Base-by-base conservation (phyloP, 2,329 filamentous ascomycete genomes). In the Alternaria metachromatica region DNA sequence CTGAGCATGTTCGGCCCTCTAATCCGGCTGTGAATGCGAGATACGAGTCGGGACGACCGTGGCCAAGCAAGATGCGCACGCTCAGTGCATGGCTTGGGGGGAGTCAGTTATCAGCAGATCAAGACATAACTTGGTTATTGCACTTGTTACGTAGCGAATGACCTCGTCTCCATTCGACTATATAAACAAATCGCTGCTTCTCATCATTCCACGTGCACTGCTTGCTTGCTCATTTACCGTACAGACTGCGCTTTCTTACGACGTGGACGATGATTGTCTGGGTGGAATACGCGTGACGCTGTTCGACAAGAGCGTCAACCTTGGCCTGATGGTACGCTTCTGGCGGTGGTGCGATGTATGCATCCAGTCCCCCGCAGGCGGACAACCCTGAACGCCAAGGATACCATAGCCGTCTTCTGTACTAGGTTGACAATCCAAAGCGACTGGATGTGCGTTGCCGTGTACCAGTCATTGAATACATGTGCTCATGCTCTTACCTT, bases 111-210 rank as follows among this genome's bases (percentile, higher is more conserved):
- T 46, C 2, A 46, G 44, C 44, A 46, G 44, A 4, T 15, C 4
- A 25, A 15, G 20, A 23, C 12, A 25, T 46, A 4, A 46, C 44
- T 15, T 21, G 20, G 12, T 2, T 46, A 46, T 2, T 15, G 0
- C 33, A 46, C 5, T 15, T 2, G 20, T 9, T 2, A 23, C 7
- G 1, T 23, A 21, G 21, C 20, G 44, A 46, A 46, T 25, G 2
- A 3, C 0, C 2, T 23, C 21, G 1, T 46, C 1, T 23, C 4
- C 12, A 15, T 46, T 20, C 1, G 25, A 2, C 7, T 46, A 3
- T 2, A 21, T 23, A 10, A 20, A 46, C 20, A 12, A 46, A 5
- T 46, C 20, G 20, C 20, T 5, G 5, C 1, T 3, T 23, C 12
- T 13, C 0, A 6, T 9, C 44, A 3, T 25, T 3, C 44, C 44